Evolutionary conservation across 768 basidiomycete genomes (phyloP), one percentile per base, ranked within the genome.

Genomic region (Hemileccinum impolitum): DNA sequence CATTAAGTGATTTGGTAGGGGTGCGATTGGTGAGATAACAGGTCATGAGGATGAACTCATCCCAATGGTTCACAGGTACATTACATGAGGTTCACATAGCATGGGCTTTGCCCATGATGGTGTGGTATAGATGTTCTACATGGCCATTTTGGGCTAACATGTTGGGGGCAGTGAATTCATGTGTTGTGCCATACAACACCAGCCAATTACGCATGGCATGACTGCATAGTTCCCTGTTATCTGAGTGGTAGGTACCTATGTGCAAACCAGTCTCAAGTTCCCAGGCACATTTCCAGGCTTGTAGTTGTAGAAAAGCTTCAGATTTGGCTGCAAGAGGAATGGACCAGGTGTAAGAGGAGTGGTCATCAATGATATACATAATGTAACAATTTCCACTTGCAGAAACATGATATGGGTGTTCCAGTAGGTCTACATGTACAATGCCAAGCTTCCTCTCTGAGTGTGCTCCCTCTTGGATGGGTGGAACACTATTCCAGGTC

Each of bases 311-410:
- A n/a, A 60, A 58, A 0, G 66, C 63, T 12, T 61, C 47, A 6
- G 46, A 40, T 39, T 72, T 74, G 0, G 47, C 34, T 25, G 57
- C 56, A 0, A 75, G 43, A 0, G 69, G 72, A 4, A 73, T 64
- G 11, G 52, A 42, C 71, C 71, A 75, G 0, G 48, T 31, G n/a
- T 53, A 60, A 6, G 57, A 60, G 0, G 40, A 44, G 14, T 41
- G 42, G 18, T 48, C 38, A 19, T 50, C 52, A 2, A 51, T 45
- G 10, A 56, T 26, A 36, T 61, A 42, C n/a, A 54, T 26, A 18
- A 39, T 21, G 26, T 54, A 45, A 11, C 36, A 19, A 17, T 54
- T 18, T 0, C 52, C 44, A 3, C 21, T 7, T 2, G 31, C 13
- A 0, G 52, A 54, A 0, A 43, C 34, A 39, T 47, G 26, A 6